Evolutionary conservation across 2,329 filamentous ascomycete genomes (phyloP).

Genomic region (Trichoderma sp.): DNA sequence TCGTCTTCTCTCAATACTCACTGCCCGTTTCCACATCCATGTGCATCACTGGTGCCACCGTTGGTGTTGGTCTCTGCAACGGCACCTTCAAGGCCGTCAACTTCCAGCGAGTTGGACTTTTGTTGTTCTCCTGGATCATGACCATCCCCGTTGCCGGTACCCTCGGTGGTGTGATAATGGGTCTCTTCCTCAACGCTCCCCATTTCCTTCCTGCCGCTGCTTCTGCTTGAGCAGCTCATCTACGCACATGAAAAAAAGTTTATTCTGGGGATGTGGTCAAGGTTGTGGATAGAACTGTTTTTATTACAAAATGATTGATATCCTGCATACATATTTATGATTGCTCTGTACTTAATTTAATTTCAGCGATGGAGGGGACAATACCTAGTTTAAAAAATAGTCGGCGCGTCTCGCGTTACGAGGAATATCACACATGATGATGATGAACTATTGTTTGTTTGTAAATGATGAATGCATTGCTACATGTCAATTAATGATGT

Average conservation of each 20-base stretch:
- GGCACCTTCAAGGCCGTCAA: conserved; percentile 70
- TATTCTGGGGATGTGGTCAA: no score
- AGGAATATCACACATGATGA: not conserved
- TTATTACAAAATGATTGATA: not conserved
- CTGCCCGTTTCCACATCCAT: conserved; percentile 74
- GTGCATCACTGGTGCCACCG: conserved; percentile 78
- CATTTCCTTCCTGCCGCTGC: conserved; percentile 25
- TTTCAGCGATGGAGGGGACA: not conserved
- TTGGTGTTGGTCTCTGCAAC: conserved; percentile 76
- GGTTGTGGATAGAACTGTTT: not conserved
- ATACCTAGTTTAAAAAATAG: not conserved
- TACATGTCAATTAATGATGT: not conserved
- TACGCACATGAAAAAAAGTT: not conserved
- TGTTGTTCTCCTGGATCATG: conserved; percentile 61
- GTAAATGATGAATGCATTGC: not conserved
- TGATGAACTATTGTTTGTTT: not conserved
- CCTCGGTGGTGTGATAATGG: conserved; percentile 42
- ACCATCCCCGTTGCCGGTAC: conserved; percentile 43
- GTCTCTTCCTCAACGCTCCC: conserved; percentile 40
- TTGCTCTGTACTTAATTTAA: not conserved
- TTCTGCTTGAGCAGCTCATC: not conserved
- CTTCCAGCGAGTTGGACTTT: conserved; percentile 67
- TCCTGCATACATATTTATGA: not conserved
- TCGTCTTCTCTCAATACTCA: conserved; percentile 71
- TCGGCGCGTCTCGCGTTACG: not conserved